These are phyloP conservation scores for Xylariaceae sp. DNA, from an alignment of 2,329 filamentous ascomycete species.

Conservation along the genomic window DNA sequence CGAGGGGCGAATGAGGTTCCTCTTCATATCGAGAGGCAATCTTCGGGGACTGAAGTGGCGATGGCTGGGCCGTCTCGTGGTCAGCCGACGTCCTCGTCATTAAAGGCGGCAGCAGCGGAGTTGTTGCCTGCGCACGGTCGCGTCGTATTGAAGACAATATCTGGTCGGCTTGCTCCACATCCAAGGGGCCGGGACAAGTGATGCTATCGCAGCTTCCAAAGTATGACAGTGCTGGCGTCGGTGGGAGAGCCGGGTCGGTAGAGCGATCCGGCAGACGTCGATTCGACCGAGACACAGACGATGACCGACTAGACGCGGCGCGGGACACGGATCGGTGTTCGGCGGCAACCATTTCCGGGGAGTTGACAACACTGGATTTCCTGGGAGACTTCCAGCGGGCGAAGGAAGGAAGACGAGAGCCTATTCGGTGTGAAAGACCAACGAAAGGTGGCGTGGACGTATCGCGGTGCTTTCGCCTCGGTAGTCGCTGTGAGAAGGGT, in stretches of 20 bases:
- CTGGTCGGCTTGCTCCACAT: conserved; percentile 48
- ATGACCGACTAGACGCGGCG: conserved; percentile 69
- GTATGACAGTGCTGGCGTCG: conserved; percentile 58
- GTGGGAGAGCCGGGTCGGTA: conserved; percentile 50
- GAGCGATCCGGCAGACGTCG: conserved; percentile 40
- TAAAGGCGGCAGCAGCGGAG: conserved; percentile 78
- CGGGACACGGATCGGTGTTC: conserved; percentile 68
- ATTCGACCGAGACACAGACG: conserved; percentile 63
- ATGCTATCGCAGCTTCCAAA: conserved; percentile 56
- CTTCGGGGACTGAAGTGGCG: conserved; percentile 80
- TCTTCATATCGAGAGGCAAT: conserved; percentile 54
- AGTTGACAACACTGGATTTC: conserved; percentile 41
- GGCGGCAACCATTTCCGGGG: conserved; percentile 73
- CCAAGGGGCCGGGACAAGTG: conserved; percentile 41
- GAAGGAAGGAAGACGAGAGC: conserved; percentile 53
- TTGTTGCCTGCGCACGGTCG: conserved; percentile 61
- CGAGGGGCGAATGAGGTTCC: conserved; percentile 35
- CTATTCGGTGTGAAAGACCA: conserved; percentile 60
- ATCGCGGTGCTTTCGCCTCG: conserved; percentile 51
- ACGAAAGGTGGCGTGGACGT: conserved; percentile 54
- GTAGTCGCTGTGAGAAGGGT: conserved; percentile 37
- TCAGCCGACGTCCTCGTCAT: conserved; percentile 55
- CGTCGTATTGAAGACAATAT: conserved; percentile 48
- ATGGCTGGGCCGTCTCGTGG: conserved; percentile 52
- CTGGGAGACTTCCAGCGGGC: conserved; percentile 45